Evolutionary conservation across 106 monocot species (phyloP), one percentile per base, ranked within the genome.

Genomic region (Dendrobium huoshanense): DNA sequence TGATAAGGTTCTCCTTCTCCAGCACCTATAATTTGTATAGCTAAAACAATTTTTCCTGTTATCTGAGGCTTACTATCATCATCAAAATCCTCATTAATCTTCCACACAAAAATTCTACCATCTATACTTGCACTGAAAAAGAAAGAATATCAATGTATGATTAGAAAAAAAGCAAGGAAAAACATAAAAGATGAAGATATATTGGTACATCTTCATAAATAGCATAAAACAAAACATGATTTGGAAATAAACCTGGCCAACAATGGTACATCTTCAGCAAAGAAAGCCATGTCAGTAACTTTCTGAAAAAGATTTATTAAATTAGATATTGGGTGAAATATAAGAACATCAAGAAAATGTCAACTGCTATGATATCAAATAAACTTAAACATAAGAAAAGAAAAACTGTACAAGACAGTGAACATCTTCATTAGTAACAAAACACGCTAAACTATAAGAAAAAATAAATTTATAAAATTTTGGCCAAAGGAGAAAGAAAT

Each of bases 281-380:
- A 97, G 87, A 97, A 97, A 85, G 94, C 86, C 94, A 97, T 97
- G 86, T 97, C 96, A 4, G 96, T 87, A 70, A 97, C 96, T 81
- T 85, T 91, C 95, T 95, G 91, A 18, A 73, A 67, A 84, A 59
- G 44, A 74, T 41, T 43, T 74, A 18, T 44, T 74, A 43, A 74
- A 74, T 74, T 29, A 76, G 49, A 49, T 20, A 76, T 49, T 24
- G 76, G 5, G 61, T 44, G 19, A 7, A 20, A 25, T 8, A 44
- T 4, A 76, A 49, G 49, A 27, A 25, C 20, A 27, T 24, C n/a
- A 75, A 44, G 15, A 40, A 74, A 44, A 9, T 41, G n/a, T 44
- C 18, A 41, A 41, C 73, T 73, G 13, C 73, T 73, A 73, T 41
- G 18, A 41, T 73, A 19, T 24, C 6, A 41, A 37, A 73, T 41